Base-by-base conservation (phyloP, 305 asterid genomes). In the Salvia sclarea region DNA sequence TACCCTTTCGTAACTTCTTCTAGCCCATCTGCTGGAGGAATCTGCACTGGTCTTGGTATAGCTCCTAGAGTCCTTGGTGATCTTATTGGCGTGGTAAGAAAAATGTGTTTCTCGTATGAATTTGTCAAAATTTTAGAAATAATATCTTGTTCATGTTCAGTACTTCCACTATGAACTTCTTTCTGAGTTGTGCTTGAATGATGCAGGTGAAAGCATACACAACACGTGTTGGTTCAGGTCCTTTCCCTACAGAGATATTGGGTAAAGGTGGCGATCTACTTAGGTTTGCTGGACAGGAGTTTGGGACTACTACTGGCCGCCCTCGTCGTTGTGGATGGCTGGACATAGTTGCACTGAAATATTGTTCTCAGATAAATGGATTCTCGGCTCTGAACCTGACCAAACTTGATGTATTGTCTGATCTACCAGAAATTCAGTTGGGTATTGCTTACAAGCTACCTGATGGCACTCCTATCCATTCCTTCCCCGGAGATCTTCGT, bases 261-360 rank as follows among this genome's bases (percentile, higher is more conserved):
- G 99, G 88, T 60, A 76, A 85, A 85, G 87, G 75, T 47, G 99
- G 99, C 3, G 97, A 91, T 56, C 71, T 81, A 52, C 95, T 94
- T 70, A 81, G 97, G 80, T 82, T 81, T 76, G 91, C 96, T 41
- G 99, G 99, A 48, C 98, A 91, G 65, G 99, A 94, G 72, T 91
- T 89, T 64, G 99, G 99, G 60, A 94, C 99, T 14, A 89, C 95
- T 24, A 94, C 99, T 30, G 99, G 97, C 3, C 96, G 99, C 35
- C 96, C 96, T 40, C 99, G 99, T 69, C 97, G 98, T 56, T 94
- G 99, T 70, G 97, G 99, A 66, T 94, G 99, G 99, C 96, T 94
- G 4, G 99, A 94, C 73, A 62, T 94, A 79, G 96, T 89, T 74
- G 98, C 97, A n/a, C 82, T 94, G 75, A 89, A 75, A 71, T 94